A percentile compares a stretch with the other conserved stretches of the same genome.
Evolutionary conservation across 805 yeast species (phyloP).

Genomic region (Kuraishia piskuri): DNA sequence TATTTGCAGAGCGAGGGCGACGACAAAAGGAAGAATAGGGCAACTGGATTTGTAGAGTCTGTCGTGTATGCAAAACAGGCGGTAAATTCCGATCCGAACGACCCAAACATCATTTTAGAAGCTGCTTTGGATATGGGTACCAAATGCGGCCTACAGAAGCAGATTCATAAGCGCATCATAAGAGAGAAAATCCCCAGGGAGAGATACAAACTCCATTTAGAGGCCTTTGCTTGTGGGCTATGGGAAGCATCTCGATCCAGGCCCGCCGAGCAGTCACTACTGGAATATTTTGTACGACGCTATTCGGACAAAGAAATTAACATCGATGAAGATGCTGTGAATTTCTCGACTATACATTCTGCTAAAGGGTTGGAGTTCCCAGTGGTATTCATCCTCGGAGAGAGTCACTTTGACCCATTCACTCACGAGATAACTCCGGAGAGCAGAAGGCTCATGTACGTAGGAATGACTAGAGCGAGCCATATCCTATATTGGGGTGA

Average conservation of each 20-base stretch:
- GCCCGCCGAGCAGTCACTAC: constrained; percentile 11
- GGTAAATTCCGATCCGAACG: constrained; percentile 15
- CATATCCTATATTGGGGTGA: constrained; percentile 30
- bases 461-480: constrained; percentile 59
- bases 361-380: constrained; percentile 74
- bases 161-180: constrained; percentile 18
- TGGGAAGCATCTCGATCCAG: background rate
- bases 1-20: constrained; percentile 9
- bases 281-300: constrained; percentile 30
- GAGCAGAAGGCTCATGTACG: constrained; percentile 43
- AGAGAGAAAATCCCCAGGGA: background rate
- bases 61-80: constrained; percentile 13
- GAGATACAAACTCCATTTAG: background rate
- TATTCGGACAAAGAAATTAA: constrained; percentile 26
- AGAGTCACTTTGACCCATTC: constrained; percentile 2
- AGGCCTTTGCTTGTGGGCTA: background rate
- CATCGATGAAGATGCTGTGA: constrained; percentile 19
- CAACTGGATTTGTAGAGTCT: constrained; percentile 6
- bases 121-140: constrained; percentile 23
- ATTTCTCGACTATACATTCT: constrained; percentile 61
- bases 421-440: constrained; percentile 12
- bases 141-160: constrained; percentile 25
- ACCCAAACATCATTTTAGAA: constrained; percentile 28
- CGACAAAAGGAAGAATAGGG: constrained; percentile 6
- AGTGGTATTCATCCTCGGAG: constrained; percentile 42